Percentiles rank a stretch among this genome's conserved stretches.
Evolutionary conservation across 73 alveolate genomes (phyloP).

Genomic region (Paramecium pentaurelia): DNA sequence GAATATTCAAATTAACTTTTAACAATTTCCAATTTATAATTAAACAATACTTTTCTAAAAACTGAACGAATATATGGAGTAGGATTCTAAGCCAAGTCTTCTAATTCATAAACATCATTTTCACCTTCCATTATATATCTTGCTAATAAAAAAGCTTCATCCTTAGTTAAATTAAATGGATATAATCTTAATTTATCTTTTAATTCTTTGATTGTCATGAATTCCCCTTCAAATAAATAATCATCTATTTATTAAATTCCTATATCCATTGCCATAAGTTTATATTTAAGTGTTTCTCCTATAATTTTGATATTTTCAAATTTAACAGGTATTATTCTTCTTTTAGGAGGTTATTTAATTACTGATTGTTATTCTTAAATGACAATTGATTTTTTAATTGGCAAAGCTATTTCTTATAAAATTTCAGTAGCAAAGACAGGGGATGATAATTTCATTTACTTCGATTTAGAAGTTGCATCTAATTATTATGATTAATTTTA

Average conservation of each 20-base stretch:
- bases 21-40: constrained; percentile 6
- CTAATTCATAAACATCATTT: background rate
- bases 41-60: background rate
- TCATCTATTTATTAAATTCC: background rate
- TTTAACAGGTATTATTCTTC: background rate
- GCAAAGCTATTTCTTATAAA: background rate
- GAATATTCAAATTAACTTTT: background rate
- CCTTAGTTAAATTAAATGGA: background rate
- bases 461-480: background rate
- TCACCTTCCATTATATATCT: constrained; percentile 10
- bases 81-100: background rate
- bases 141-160: background rate
- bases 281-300: constrained; percentile 15
- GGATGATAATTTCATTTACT: background rate
- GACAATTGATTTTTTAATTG: background rate
- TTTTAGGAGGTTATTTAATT: background rate
- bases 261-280: background rate
- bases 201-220: background rate
- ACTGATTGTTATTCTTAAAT: background rate
- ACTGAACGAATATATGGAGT: constrained; percentile 1
- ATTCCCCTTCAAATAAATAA: background rate
- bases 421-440: background rate
- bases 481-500: background rate
- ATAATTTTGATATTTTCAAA: background rate
- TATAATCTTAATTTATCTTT: background rate